Conservation (phyloP, 106 monocot species). For the Dioscorea zingiberensis region DNA sequence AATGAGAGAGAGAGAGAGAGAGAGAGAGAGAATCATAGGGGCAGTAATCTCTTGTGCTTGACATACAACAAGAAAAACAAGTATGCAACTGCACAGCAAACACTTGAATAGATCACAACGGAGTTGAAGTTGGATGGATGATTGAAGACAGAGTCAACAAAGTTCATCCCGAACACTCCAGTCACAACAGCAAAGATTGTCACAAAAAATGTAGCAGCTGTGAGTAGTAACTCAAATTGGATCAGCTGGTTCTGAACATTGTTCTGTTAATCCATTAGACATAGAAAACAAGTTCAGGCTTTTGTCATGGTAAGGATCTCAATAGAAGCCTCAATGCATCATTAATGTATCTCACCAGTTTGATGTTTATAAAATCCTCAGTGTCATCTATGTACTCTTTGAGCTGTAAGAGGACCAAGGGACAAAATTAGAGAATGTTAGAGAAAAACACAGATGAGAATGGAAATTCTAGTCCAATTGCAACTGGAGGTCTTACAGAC, state of each 20-base stretch:
- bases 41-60: slow-evolving; percentile 1
- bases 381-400: slow-evolving; percentile 65
- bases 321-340: background rate
- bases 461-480: background rate
- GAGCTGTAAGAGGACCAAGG: slow-evolving; percentile 18
- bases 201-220: slow-evolving; percentile 38
- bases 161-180: slow-evolving; percentile 49
- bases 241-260: slow-evolving; percentile 42
- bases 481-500: slow-evolving; percentile 29
- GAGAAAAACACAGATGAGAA: background rate
- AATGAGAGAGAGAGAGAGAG: background rate
- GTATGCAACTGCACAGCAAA: background rate
- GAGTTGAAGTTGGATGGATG: background rate
- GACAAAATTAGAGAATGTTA: background rate
- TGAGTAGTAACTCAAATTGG: slow-evolving; percentile 38
- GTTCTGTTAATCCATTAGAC: slow-evolving; percentile 11
- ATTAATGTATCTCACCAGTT: slow-evolving; percentile 31
- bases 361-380: slow-evolving; percentile 66
- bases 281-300: background rate
- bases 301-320: background rate
- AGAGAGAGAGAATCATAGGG: background rate
- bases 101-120: background rate
- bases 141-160: slow-evolving; percentile 28
- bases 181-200: slow-evolving; percentile 44
- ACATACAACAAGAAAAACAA: background rate